A percentile compares a stretch with the other conserved stretches of the same genome.
Evolutionary conservation across 2,329 filamentous ascomycete genomes (phyloP).

Genomic region (Thermothelomyces thermophilus): DNA sequence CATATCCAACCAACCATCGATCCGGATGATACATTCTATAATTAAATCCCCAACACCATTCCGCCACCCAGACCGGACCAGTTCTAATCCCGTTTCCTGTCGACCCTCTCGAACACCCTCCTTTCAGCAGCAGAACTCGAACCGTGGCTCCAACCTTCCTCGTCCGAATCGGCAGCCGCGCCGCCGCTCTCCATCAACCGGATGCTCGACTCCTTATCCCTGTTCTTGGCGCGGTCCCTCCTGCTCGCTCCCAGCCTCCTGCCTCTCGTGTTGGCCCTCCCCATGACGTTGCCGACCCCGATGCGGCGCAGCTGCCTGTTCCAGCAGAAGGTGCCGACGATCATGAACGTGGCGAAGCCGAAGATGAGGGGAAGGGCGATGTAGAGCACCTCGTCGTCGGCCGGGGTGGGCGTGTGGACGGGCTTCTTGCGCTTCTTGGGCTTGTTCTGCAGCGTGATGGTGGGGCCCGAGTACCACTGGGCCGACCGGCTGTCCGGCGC

Average conservation of each 20-base stretch:
- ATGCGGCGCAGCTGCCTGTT: slow-evolving; percentile 47
- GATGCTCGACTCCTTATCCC: slow-evolving; percentile 35
- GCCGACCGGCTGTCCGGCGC: slow-evolving; percentile 23
- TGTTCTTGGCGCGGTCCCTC: slow-evolving; percentile 28
- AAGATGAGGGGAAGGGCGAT: slow-evolving; percentile 48
- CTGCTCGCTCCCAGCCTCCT: slow-evolving; percentile 28
- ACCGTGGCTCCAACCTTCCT: slow-evolving; percentile 14
- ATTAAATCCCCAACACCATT: too few relatives aligned
- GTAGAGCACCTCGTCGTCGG: slow-evolving; percentile 38
- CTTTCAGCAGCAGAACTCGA: slow-evolving; percentile 11
- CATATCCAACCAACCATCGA: too few relatives aligned
- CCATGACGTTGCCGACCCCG: slow-evolving; percentile 46
- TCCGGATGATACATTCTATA: too few relatives aligned
- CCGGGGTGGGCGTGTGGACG: neutral
- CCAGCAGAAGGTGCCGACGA: slow-evolving; percentile 52
- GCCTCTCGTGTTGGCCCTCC: slow-evolving; percentile 37
- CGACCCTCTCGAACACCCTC: slow-evolving; percentile 1
- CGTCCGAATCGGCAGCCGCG: neutral
- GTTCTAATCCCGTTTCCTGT: slow-evolving; percentile 1
- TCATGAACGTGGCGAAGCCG: slow-evolving; percentile 40
- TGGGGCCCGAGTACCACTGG: slow-evolving; percentile 32
- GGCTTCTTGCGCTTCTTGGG: slow-evolving; percentile 18
- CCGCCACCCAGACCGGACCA: neutral
- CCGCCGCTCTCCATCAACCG: slow-evolving; percentile 36
- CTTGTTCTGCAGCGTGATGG: slow-evolving; percentile 33